Evolutionary conservation across 352 stramenopile genomes (phyloP).

Genomic region (Globisporangium uncinulatum): DNA sequence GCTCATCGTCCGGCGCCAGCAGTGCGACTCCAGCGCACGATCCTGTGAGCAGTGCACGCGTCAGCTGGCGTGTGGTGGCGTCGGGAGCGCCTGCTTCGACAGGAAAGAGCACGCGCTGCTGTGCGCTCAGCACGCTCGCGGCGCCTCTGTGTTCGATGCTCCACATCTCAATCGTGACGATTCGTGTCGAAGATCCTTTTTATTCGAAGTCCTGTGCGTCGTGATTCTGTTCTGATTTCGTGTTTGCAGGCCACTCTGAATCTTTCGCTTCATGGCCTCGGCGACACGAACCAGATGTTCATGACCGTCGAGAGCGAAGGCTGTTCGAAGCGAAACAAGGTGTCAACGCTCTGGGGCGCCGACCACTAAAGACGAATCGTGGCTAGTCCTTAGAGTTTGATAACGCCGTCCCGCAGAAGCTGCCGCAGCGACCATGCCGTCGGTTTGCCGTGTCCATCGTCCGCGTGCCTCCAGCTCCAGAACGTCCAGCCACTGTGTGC

Average conservation of each 20-base stretch:
- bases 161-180: constrained; percentile 38
- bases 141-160: constrained; percentile 31
- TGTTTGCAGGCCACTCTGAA: neutral
- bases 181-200: neutral
- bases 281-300: no score
- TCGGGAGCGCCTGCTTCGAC: constrained; percentile 18
- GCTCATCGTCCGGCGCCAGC: constrained; percentile 21
- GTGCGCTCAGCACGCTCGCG: constrained; percentile 24
- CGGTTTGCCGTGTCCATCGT: constrained; percentile 42
- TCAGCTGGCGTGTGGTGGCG: constrained; percentile 19
- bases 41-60: constrained; percentile 21
- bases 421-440: constrained; percentile 77
- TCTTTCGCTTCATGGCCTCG: no score
- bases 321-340: no score
- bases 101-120: constrained; percentile 51
- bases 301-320: no score
- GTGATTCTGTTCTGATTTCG: no score
- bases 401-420: constrained; percentile 67
- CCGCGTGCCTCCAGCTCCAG: constrained; percentile 79
- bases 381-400: constrained; percentile 10
- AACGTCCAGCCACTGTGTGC: constrained; percentile 83
- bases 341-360: no score
- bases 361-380: no score
- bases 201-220: no score
- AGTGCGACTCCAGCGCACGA: constrained; percentile 36